Evolutionary conservation across 176 grass and related monocot genomes (phyloP), one percentile per base, ranked within the genome.

Genomic region (Thinopyrum elongatum): DNA sequence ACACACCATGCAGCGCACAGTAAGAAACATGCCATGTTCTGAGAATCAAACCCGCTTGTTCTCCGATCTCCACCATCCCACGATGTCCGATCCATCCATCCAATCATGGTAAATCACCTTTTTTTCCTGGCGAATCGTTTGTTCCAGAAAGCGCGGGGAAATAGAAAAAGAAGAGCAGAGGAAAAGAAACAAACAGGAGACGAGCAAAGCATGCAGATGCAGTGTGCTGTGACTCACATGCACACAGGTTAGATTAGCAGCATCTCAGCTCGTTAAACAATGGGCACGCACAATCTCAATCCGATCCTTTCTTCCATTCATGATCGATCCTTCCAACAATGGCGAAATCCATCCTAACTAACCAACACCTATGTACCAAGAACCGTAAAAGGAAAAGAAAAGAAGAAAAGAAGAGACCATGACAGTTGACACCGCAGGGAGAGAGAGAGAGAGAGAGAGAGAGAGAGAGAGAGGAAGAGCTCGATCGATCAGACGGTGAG

Each of bases 401-500:
- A 74, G 19, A 7, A 9, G 3, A 58, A 9, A 22, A 22, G 53
- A 22, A 57, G 49, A 2, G 49, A 17, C 29, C 74, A 19, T 82
- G 28, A 51, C 33, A 81, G 76, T 10, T 65, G 79, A 81, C 90
- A 72, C 78, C 80, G 47, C 7, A 46, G 55, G 25, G 65, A 84
- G 82, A 80, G n/a, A n/a, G n/a, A n/a, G n/a, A n/a, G n/a, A n/a
- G n/a, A 84, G 14, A 69, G 0, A 49, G 44, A 47, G 46, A 12
- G 4, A 61, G 8, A 26, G 35, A 26, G 17, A 44, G 8, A 17
- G 19, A 19, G n/a, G 42, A 63, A 79, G 44, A 59, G 53, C 63
- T 44, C 28, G 26, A 70, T 77, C 21, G 80, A 38, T 98, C 95
- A 93, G 44, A 95, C 95, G 23, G 87, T 90, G 69, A 98, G 89